These are phyloP conservation scores for Fusarium napiforme DNA, from an alignment of 2,329 filamentous ascomycete species.

Conservation along the genomic window DNA sequence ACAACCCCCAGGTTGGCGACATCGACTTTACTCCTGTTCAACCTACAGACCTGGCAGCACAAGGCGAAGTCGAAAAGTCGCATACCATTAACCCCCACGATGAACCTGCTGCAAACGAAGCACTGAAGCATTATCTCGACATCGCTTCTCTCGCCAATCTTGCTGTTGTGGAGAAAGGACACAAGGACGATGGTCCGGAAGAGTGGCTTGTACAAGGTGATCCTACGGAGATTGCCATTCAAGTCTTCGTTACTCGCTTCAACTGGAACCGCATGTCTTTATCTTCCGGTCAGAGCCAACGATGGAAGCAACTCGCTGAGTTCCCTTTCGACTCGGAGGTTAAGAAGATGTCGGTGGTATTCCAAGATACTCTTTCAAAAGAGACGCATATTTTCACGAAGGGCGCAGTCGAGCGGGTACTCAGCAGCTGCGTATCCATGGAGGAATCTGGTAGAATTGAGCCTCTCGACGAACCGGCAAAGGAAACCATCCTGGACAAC, in stretches of 20 bases:
- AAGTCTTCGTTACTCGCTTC: slow-evolving; percentile 78
- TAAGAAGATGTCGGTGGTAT: slow-evolving; percentile 82
- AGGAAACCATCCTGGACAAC: slow-evolving; percentile 66
- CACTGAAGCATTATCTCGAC: slow-evolving; percentile 67
- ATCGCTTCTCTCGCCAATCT: slow-evolving; percentile 74
- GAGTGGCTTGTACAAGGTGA: slow-evolving; percentile 73
- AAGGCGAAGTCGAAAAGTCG: slow-evolving; percentile 41
- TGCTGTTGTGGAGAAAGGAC: slow-evolving; percentile 62
- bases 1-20: slow-evolving; percentile 41
- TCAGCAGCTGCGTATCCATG: slow-evolving; percentile 67
- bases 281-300: slow-evolving; percentile 58
- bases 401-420: slow-evolving; percentile 73
- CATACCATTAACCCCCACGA: slow-evolving; percentile 42
- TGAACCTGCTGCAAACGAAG: slow-evolving; percentile 55
- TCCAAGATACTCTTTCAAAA: slow-evolving; percentile 54
- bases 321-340: slow-evolving; percentile 80
- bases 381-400: slow-evolving; percentile 67
- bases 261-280: slow-evolving; percentile 67
- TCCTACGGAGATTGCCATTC: slow-evolving; percentile 75
- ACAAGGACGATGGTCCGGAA: slow-evolving; percentile 54
- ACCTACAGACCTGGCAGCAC: slow-evolving; percentile 35
- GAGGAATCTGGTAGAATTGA: slow-evolving; percentile 52
- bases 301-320: slow-evolving; percentile 71
- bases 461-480: slow-evolving; percentile 51
- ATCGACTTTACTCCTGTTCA: slow-evolving; percentile 26